Evolutionary conservation across 495 filamentous ascomycete genomes (phyloP), one percentile per base, ranked within the genome.

Genomic region (Delitschia confertaspora): DNA sequence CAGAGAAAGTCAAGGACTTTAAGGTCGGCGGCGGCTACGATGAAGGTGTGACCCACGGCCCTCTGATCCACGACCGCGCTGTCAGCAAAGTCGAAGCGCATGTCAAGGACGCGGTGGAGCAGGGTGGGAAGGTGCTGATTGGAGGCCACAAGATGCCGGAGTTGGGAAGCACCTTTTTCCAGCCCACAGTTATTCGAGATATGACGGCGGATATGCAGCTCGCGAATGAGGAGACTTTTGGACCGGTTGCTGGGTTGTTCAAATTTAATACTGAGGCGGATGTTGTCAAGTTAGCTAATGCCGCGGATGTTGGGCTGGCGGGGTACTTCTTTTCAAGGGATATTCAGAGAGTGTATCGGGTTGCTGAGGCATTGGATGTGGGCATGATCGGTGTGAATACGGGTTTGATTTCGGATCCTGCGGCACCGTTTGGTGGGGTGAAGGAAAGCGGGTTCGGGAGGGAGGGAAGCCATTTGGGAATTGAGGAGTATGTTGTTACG

Each of bases 401-500:
- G 1, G 64, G 64, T 0, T 33, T 67, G 13, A 60, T 67, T 22
- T 61, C 57, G 13, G 64, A 67, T 47, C 45, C 56, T 62, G 76
- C 64, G 14, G 49, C 62, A 35, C 64, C 64, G 22, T 98, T 95
- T 60, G 91, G 89, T 14, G 91, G 89, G 44, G 85, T 98, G 13
- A 98, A 98, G 65, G 72, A 85, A 64, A 87, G 81, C 58, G 89
- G 89, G 3, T 95, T 95, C 52, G 89, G 91, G 14, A 65, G 88
- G 24, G 89, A 98, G 65, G 91, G 91, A 24, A 88, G 82, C 62
- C 81, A 81, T 63, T 86, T 93, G 59, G 91, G 91, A 11, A 82
- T 93, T 53, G 83, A 83, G 7, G 91, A 95, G 65, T 98, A 93
- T 62, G 73, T 82, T 58, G 65, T 75, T 38, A 84, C 81, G 31